Percentiles rank a stretch among this genome's conserved stretches.
phyloP scores from a whole-genome alignment of 257 asterid species.

The Nicotiana tabacum region DNA sequence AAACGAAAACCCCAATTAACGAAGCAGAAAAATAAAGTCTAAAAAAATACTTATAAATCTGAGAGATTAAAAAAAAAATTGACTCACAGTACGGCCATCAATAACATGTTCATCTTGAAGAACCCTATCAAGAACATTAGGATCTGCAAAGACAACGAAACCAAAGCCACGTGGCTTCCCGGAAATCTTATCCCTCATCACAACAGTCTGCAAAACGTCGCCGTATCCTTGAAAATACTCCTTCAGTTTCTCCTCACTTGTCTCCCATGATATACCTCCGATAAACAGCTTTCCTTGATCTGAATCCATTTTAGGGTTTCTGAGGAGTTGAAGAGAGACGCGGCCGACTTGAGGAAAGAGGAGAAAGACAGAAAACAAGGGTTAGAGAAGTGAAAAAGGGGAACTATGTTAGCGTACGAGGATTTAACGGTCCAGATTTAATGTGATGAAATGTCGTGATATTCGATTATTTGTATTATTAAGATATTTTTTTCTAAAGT shows the following conservation, averaged over 20 bases:
- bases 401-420: not conserved
- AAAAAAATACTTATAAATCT: not conserved
- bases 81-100: conserved; percentile 64
- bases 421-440: conserved; percentile 38
- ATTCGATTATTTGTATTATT: not conserved
- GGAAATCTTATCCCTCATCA: conserved; percentile 67
- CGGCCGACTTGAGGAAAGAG: conserved; percentile 8
- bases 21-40: not conserved
- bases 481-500: not conserved
- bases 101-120: conserved; percentile 72
- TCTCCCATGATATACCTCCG: conserved; percentile 93
- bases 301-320: conserved; percentile 52
- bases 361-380: not conserved
- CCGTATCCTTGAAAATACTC: conserved; percentile 74
- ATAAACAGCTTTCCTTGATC: conserved; percentile 89
- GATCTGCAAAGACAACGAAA: conserved; percentile 79
- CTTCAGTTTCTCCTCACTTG: conserved; percentile 63
- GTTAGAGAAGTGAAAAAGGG: not conserved
- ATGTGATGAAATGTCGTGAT: conserved; percentile 16
- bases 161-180: conserved; percentile 88
- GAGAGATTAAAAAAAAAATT: too few species aligned
- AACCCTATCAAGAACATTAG: conserved; percentile 56
- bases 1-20: too few species aligned
- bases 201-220: conserved; percentile 74
- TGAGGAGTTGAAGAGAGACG: not conserved